phyloP scores from a whole-genome alignment of 2,329 filamentous ascomycete genomes.

The Aspergillus glaucus region DNA sequence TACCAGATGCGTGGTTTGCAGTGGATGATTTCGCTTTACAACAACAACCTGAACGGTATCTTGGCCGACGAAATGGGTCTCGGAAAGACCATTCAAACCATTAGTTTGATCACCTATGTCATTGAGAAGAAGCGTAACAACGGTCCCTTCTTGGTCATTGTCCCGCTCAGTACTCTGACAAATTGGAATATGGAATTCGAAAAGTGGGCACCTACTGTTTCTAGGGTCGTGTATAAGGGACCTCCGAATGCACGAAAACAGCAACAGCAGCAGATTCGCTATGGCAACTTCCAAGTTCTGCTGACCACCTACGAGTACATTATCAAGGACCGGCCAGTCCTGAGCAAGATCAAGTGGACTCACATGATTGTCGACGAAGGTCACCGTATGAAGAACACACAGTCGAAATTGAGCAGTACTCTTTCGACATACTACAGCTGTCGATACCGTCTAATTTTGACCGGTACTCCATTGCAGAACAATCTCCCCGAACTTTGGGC shows the following conservation, averaged over 20 bases:
- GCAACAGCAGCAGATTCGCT: constrained; percentile 89
- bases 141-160: constrained; percentile 92
- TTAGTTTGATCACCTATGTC: constrained; percentile 92
- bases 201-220: constrained; percentile 89
- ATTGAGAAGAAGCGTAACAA: constrained; percentile 91
- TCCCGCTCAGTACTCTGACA: constrained; percentile 90
- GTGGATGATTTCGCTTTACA: constrained; percentile 99
- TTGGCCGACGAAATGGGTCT: constrained; percentile 99
- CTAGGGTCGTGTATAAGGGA: constrained; percentile 92
- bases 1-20: constrained; percentile 98
- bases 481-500: constrained; percentile 95
- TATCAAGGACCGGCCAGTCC: constrained; percentile 91
- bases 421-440: constrained; percentile 94
- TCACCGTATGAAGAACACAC: constrained; percentile 98
- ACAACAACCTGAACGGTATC: constrained; percentile 99
- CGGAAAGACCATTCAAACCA: constrained; percentile 98
- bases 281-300: constrained; percentile 90
- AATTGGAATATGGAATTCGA: constrained; percentile 99
- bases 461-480: constrained; percentile 94
- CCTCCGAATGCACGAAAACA: constrained; percentile 81
- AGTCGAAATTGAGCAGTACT: constrained; percentile 91
- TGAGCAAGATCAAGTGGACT: constrained; percentile 99
- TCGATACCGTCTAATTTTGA: constrained; percentile 91
- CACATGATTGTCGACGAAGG: constrained; percentile 99
- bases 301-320: constrained; percentile 99